phyloP scores from a whole-genome alignment of 2,329 filamentous ascomycete species.

The Fusarium sp. region DNA sequence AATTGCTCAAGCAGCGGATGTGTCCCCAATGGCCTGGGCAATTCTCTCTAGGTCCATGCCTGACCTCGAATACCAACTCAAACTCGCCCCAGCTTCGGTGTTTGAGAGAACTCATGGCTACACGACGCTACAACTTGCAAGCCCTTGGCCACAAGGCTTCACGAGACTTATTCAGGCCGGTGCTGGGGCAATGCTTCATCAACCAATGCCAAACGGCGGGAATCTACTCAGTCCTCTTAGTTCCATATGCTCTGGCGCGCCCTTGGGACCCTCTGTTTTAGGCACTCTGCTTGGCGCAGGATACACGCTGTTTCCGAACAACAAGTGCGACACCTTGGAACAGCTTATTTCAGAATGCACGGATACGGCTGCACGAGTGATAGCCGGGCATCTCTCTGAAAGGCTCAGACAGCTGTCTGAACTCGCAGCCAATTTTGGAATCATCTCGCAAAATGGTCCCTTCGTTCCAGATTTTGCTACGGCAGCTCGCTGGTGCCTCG shows the following conservation, averaged over 20 bases:
- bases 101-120: not conserved
- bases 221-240: no score
- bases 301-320: not conserved
- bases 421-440: not conserved
- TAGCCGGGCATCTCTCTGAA: not conserved
- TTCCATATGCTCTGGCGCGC: no score
- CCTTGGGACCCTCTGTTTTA: not conserved
- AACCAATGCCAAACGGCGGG: not conserved
- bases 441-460: not conserved
- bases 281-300: not conserved
- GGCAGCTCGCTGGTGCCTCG: not conserved
- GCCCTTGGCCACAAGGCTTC: not conserved
- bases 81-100: not conserved
- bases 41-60: not conserved
- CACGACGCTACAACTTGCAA: not conserved
- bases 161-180: not conserved
- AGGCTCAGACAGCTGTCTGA: not conserved
- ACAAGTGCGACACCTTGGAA: accelerated
- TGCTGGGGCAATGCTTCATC: not conserved
- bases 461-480: not conserved
- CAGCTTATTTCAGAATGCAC: accelerated
- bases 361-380: not conserved
- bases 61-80: not conserved
- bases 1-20: not conserved
- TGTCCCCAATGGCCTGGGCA: not conserved